Percentiles rank a stretch among this genome's conserved stretches.
Conservation (phyloP, 495 filamentous ascomycete species). For the Aspergillus avenaceus region DNA sequence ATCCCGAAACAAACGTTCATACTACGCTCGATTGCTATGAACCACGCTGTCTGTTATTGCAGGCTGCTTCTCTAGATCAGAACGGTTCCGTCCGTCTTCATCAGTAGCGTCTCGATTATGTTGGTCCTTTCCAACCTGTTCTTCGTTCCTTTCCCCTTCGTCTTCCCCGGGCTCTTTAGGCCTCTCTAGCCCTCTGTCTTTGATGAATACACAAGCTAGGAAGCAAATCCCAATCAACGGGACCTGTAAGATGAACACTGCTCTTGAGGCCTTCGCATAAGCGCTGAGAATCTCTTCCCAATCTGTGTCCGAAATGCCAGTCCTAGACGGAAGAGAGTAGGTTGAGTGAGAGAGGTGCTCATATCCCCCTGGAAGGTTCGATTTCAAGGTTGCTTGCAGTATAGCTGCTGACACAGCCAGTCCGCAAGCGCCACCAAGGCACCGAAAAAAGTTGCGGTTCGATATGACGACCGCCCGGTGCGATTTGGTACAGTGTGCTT, state of each 20-base stretch:
- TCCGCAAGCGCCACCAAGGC: slow-evolving; percentile 55
- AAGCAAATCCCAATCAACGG: slow-evolving; percentile 53
- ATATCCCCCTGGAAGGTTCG: slow-evolving; percentile 39
- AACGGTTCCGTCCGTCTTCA: background rate
- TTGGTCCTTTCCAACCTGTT: slow-evolving; percentile 15
- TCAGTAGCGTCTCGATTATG: background rate
- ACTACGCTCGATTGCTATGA: background rate
- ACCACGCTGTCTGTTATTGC: background rate
- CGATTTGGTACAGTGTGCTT: slow-evolving; percentile 54
- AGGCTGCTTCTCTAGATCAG: background rate
- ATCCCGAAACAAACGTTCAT: too few relatives aligned
- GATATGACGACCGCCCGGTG: slow-evolving; percentile 60
- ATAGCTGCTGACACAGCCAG: slow-evolving; percentile 58
- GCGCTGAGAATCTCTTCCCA: slow-evolving; percentile 42
- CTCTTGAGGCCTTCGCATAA: slow-evolving; percentile 48
- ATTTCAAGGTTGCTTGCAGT: slow-evolving; percentile 46
- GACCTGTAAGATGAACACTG: slow-evolving; percentile 52
- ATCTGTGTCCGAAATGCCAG: slow-evolving; percentile 28
- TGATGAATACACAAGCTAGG: slow-evolving; percentile 46
- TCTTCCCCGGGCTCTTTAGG: slow-evolving; percentile 42
- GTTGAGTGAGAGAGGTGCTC: slow-evolving; percentile 36
- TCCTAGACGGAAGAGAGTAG: slow-evolving; percentile 36
- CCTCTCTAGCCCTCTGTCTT: slow-evolving; percentile 50
- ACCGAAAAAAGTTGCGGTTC: slow-evolving; percentile 61
- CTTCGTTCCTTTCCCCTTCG: slow-evolving; percentile 25